phyloP scores from a whole-genome alignment of 192 early-diverging fungal genomes.

The Umbelopsis ramanniana region DNA sequence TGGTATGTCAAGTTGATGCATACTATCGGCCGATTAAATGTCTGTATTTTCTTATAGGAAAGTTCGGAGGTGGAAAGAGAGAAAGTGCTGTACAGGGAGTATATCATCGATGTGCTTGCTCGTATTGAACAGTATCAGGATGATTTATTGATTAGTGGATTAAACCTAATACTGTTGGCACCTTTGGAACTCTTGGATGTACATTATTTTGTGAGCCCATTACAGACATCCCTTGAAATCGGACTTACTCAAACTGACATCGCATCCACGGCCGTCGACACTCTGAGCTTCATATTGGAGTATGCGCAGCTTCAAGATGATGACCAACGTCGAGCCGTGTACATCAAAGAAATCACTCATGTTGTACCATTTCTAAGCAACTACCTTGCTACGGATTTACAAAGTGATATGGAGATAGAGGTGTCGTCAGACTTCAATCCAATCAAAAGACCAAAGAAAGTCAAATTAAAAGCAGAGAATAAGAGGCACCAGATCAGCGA shows the following conservation, averaged over 20 bases:
- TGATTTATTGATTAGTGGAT: slow-evolving; percentile 70
- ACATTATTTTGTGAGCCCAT: slow-evolving; percentile 53
- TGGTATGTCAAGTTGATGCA: slow-evolving; percentile 1
- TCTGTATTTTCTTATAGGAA: slow-evolving; percentile 22
- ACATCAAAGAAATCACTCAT: slow-evolving; percentile 12
- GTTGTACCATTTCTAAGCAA: slow-evolving; percentile 69
- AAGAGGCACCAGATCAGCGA: slow-evolving; percentile 2
- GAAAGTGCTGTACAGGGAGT: slow-evolving; percentile 48
- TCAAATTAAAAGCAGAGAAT: background rate
- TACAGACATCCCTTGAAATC: slow-evolving; percentile 66
- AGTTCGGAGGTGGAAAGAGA: background rate
- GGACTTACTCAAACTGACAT: slow-evolving; percentile 68
- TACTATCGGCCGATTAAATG: background rate
- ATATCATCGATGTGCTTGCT: slow-evolving; percentile 62
- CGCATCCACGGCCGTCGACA: slow-evolving; percentile 63
- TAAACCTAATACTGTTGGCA: slow-evolving; percentile 63
- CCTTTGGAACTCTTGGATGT: slow-evolving; percentile 63
- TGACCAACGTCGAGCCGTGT: background rate
- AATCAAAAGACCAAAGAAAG: background rate
- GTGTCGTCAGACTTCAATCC: background rate
- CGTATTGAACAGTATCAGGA: slow-evolving; percentile 73
- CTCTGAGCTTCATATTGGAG: slow-evolving; percentile 44
- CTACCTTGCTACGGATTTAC: slow-evolving; percentile 63
- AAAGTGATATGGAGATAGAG: slow-evolving; percentile 17
- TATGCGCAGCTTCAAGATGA: slow-evolving; percentile 8